Conservation (phyloP, 352 stramenopile genomes). For the Pythium periplocum region DNA sequence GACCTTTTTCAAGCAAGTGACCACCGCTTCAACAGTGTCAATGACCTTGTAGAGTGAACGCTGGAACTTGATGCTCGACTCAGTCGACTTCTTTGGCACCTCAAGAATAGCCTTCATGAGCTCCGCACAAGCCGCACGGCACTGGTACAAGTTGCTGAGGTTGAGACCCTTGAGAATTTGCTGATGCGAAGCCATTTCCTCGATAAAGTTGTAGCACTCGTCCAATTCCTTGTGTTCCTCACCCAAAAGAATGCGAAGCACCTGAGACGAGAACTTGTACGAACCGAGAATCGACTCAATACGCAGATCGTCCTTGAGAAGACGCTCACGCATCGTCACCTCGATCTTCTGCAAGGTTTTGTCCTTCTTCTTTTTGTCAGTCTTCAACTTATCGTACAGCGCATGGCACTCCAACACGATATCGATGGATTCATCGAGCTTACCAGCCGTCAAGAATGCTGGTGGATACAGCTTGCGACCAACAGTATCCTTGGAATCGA, state of each 20-base stretch:
- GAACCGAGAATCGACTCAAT: constrained; percentile 77
- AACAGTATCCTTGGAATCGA: constrained; percentile 73
- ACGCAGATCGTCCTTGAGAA: constrained; percentile 84
- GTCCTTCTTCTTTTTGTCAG: constrained; percentile 87
- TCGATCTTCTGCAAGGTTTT: constrained; percentile 86
- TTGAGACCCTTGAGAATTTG: constrained; percentile 78
- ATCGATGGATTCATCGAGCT: constrained; percentile 82
- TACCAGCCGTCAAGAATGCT: constrained; percentile 82
- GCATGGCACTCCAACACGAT: constrained; percentile 77
- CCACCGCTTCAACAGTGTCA: constrained; percentile 72
- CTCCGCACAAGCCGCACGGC: constrained; percentile 55
- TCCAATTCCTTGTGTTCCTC: constrained; percentile 82
- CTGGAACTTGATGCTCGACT: constrained; percentile 87
- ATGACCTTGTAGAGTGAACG: constrained; percentile 80
- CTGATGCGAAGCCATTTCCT: constrained; percentile 73
- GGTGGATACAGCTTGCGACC: constrained; percentile 77
- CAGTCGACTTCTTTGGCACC: constrained; percentile 68
- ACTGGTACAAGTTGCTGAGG: constrained; percentile 72
- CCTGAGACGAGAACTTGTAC: constrained; percentile 88
- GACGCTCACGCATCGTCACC: constrained; percentile 75
- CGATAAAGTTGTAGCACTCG: constrained; percentile 84
- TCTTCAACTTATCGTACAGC: constrained; percentile 78
- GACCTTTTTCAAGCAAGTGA: constrained; percentile 85
- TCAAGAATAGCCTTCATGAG: constrained; percentile 85
- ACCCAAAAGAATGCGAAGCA: constrained; percentile 68